Evolutionary conservation across 192 early-diverging fungal genomes (phyloP).

Genomic region (Backusella australiensis): DNA sequence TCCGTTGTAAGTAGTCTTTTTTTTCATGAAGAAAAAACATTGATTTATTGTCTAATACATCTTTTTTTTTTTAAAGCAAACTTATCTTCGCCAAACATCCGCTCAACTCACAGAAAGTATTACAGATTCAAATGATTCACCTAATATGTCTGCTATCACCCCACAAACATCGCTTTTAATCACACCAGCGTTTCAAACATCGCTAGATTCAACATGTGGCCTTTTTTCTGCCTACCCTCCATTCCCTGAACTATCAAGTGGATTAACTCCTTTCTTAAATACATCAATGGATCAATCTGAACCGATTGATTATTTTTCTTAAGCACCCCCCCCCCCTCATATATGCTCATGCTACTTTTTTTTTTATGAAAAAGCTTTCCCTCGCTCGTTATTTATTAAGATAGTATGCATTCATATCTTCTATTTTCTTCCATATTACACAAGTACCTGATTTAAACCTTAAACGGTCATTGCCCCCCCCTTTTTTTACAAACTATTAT

Average conservation of each 20-base stretch:
- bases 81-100: slow-evolving; percentile 14
- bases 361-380: neutral
- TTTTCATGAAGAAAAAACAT: neutral
- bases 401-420: neutral
- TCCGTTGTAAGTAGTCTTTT: slow-evolving; percentile 11
- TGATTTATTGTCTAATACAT: neutral
- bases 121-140: neutral
- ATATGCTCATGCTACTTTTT: neutral
- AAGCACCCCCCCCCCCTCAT: neutral
- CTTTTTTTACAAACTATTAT: neutral
- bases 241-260: neutral
- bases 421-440: slow-evolving; percentile 1
- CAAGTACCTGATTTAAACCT: slow-evolving; percentile 4
- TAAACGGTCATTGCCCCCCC: neutral
- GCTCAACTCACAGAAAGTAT: neutral
- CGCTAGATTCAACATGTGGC: neutral
- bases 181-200: neutral
- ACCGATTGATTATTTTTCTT: slow-evolving; percentile 1
- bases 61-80: neutral
- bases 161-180: neutral
- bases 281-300: neutral
- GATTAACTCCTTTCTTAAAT: slow-evolving; percentile 7
- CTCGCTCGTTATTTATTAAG: neutral
- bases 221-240: neutral
- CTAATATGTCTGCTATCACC: neutral